Evolutionary conservation across 352 stramenopile genomes (phyloP).

Genomic region (Globisporangium rhizosaccharum): DNA sequence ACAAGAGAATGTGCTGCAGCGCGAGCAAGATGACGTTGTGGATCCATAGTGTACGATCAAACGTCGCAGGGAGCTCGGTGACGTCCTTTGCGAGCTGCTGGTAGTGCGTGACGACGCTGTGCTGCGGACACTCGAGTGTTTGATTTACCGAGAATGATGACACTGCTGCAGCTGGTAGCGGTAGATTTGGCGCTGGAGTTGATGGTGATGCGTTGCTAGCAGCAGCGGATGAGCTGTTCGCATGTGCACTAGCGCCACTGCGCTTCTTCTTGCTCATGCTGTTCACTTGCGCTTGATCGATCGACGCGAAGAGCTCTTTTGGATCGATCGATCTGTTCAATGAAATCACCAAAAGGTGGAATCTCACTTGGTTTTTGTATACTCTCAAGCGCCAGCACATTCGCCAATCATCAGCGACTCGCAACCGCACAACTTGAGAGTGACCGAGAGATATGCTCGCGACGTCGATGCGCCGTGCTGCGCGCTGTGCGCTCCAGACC

Average conservation of each 20-base stretch:
- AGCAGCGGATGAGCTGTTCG: not conserved
- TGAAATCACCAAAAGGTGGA: not conserved
- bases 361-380: conserved; percentile 1
- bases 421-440: not conserved
- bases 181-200: not conserved
- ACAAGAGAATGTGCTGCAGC: conserved; percentile 39
- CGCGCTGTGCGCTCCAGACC: conserved; percentile 4
- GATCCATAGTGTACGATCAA: conserved; percentile 31
- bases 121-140: not conserved
- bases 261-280: conserved; percentile 42
- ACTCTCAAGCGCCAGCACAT: not conserved
- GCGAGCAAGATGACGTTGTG: conserved; percentile 26
- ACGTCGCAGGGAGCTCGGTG: conserved; percentile 6
- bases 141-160: not conserved
- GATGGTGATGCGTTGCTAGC: not conserved
- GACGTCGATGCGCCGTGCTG: conserved; percentile 2
- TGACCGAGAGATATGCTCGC: conserved; percentile 5
- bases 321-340: not conserved
- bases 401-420: not conserved
- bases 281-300: not conserved
- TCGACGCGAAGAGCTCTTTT: not conserved
- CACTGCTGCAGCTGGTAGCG: not conserved
- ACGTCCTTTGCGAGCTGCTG: conserved; percentile 15
- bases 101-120: conserved; percentile 8
- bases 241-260: not conserved